A percentile compares a stretch with the other conserved stretches of the same genome.
Evolutionary conservation across 805 yeast genomes (phyloP).

Genomic region (Yamadazyma nakazawae): DNA sequence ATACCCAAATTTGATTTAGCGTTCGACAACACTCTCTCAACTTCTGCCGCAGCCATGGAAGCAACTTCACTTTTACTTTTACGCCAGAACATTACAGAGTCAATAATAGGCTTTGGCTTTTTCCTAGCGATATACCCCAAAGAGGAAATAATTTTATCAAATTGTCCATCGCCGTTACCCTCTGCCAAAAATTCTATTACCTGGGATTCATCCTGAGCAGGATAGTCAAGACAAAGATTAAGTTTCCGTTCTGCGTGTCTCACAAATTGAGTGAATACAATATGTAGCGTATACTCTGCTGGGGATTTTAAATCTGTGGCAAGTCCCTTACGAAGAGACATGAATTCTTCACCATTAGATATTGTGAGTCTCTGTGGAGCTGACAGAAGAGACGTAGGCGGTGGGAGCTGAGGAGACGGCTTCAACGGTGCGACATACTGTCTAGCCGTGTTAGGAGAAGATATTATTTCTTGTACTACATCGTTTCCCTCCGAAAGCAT

Average conservation of each 20-base stretch:
- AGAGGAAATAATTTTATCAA: conserved; percentile 82
- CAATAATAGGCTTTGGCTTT: conserved; percentile 93
- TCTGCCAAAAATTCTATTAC: conserved; percentile 74
- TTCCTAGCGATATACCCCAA: conserved; percentile 86
- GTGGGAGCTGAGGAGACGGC: conserved; percentile 38
- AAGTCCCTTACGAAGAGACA: conserved; percentile 30
- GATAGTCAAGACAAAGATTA: conserved; percentile 62
- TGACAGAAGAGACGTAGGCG: conserved; percentile 29
- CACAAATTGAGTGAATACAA: conserved; percentile 91
- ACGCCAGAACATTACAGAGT: conserved; percentile 98
- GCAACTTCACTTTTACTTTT: conserved; percentile 89
- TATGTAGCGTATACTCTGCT: conserved; percentile 89
- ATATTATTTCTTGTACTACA: conserved; percentile 3
- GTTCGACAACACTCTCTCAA: conserved; percentile 26
- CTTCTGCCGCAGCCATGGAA: conserved; percentile 39
- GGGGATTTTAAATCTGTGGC: conserved; percentile 65
- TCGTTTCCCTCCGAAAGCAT: conserved; percentile 2
- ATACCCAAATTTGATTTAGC: conserved; percentile 23
- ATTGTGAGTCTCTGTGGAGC: conserved; percentile 25
- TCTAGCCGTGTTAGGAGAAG: conserved; percentile 21
- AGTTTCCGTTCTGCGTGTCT: conserved; percentile 89
- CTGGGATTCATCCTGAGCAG: conserved; percentile 72
- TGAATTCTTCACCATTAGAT: conserved; percentile 32
- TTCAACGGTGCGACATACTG: conserved; percentile 17
- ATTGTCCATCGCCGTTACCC: conserved; percentile 73